Percentiles rank a stretch among this genome's conserved stretches.
These are phyloP conservation scores for Aspergillus phoenicis DNA, from an alignment of 2,329 filamentous ascomycete species.

Conservation along the genomic window DNA sequence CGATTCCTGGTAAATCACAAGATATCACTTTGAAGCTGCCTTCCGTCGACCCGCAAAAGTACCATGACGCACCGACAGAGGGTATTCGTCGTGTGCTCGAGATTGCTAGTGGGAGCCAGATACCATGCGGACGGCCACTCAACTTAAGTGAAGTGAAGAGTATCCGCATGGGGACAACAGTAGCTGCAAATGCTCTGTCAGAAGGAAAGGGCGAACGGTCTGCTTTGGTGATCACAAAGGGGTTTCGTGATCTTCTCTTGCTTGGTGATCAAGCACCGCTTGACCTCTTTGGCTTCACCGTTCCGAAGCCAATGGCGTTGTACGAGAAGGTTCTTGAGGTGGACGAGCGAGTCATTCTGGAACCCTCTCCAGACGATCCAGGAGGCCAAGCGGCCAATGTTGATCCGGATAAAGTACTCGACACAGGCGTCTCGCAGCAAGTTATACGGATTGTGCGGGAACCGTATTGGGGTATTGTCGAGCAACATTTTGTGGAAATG, in stretches of 20 bases:
- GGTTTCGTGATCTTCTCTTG: constrained; percentile 78
- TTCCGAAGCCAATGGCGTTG: constrained; percentile 68
- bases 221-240: constrained; percentile 62
- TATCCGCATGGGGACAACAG: constrained; percentile 89
- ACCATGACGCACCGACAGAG: constrained; percentile 17
- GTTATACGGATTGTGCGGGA: constrained; percentile 66
- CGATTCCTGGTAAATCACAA: constrained; percentile 12
- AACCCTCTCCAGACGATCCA: constrained; percentile 26
- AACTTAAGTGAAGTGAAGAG: constrained; percentile 22
- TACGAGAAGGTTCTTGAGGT: constrained; percentile 30
- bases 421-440: constrained; percentile 62
- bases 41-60: constrained; percentile 15
- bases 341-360: constrained; percentile 50
- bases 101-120: constrained; percentile 8
- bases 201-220: constrained; percentile 26
- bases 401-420: constrained; percentile 58
- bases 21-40: constrained; percentile 17
- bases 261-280: constrained; percentile 87
- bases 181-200: constrained; percentile 78
- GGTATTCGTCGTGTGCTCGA: constrained; percentile 16
- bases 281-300: constrained; percentile 82
- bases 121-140: constrained; percentile 12
- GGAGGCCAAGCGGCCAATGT: constrained; percentile 20
- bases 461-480: constrained; percentile 55
- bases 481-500: constrained; percentile 63